Evolutionary conservation across 352 stramenopile genomes (phyloP), one percentile per base, ranked within the genome.

Genomic region (Globisporangium sylvaticum): DNA sequence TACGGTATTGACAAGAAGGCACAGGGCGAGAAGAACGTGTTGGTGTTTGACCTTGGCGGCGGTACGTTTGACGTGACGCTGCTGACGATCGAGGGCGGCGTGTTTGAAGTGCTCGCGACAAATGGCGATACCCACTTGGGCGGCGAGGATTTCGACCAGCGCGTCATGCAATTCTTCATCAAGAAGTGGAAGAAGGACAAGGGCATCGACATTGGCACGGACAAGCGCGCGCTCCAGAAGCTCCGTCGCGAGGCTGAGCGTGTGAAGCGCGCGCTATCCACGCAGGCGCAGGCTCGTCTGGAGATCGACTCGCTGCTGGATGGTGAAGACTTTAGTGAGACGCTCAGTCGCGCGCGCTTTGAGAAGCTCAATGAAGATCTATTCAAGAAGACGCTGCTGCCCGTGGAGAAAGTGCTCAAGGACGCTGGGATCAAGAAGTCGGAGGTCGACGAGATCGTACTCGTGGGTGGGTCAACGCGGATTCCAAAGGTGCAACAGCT

Each of bases 41-140:
- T 99, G 29, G 98, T 99, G 61, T 99, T 99, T 76, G 97, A 99
- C 87, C 76, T 99, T 32, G 97, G 97, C 70, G 97, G 97, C 62
- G 34, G 95, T 65, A 98, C 92, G 2, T 98, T 98, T 66, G 91
- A 97, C 77, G 88, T 97, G 24, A 90, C 80, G 32, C 68, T 97
- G 12, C 67, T 97, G 8, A 94, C 82, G 10, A 98, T 98, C 68
- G 91, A 97, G 57, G 83, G 98, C 55, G 92, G 92, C 63, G 97
- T 98, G 75, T 97, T 98, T 65, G 92, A 98, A 69, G 92, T 98
- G 27, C 96, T 96, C 76, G 91, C 91, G 42, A 98, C 92, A 22
- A 87, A 79, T n/a, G 92, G 92, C 52, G 92, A 98, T 69, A 98
- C 89, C 31, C 87, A 97, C 69, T 78, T 97, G 37, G 90, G 90